Percentiles rank a stretch among this genome's conserved stretches.
These are phyloP conservation scores for Leccinum sublutescens DNA, from an alignment of 768 basidiomycete genomes.

Conservation along the genomic window DNA sequence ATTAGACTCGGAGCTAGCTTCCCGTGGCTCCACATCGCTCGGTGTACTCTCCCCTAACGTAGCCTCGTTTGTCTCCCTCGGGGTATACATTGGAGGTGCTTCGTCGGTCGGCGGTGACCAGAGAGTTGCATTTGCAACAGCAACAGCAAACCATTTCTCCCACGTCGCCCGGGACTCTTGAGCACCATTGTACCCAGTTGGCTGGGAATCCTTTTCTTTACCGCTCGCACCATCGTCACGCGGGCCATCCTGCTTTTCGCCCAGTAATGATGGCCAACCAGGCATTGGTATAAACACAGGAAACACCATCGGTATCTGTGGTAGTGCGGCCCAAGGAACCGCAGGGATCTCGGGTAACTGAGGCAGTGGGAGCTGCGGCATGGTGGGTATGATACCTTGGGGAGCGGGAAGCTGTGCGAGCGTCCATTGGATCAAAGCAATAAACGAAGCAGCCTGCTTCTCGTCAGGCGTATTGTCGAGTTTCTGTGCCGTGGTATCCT, in stretches of 20 bases:
- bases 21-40: constrained; percentile 5
- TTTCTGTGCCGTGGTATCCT: constrained; percentile 25
- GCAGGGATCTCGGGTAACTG: constrained; percentile 66
- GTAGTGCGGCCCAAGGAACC: constrained; percentile 59
- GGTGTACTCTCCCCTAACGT: not conserved
- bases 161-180: constrained; percentile 69
- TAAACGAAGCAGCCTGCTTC: constrained; percentile 48
- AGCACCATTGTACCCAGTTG: constrained; percentile 44
- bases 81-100: constrained; percentile 75
- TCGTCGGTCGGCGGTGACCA: constrained; percentile 44
- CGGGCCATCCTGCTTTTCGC: constrained; percentile 42
- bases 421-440: constrained; percentile 75
- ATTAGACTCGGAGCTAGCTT: constrained; percentile 11
- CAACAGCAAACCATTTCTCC: constrained; percentile 73
- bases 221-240: constrained; percentile 28
- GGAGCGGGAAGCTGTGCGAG: constrained; percentile 58
- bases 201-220: constrained; percentile 34
- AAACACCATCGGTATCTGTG: constrained; percentile 75
- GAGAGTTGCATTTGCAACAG: constrained; percentile 46
- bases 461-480: constrained; percentile 26
- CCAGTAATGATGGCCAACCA: constrained; percentile 62
- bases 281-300: constrained; percentile 73
- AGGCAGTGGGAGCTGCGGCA: constrained; percentile 49
- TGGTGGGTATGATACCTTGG: constrained; percentile 54
- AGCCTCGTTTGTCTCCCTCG: constrained; percentile 41